Evolutionary conservation across 306 rosid species (phyloP).

Genomic region (Cucurbita pepo): DNA sequence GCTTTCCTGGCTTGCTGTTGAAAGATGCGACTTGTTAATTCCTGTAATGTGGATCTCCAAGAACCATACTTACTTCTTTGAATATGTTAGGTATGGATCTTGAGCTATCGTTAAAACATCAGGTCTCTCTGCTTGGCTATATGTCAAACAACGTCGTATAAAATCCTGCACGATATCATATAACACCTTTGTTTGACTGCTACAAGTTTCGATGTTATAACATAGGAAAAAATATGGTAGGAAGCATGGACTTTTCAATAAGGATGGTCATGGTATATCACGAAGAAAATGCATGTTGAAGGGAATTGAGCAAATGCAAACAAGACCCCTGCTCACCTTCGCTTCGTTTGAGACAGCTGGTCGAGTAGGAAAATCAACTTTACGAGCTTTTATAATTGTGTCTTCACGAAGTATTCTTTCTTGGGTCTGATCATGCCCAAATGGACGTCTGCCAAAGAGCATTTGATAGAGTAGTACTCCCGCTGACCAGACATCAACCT

Average conservation of each 20-base stretch:
- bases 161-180: conserved; percentile 38
- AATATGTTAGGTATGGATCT: conserved; percentile 76
- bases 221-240: not conserved
- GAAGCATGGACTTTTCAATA: not conserved
- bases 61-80: conserved; percentile 35
- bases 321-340: conserved; percentile 41
- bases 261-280: not conserved
- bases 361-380: conserved; percentile 81
- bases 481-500: conserved; percentile 99
- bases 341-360: conserved; percentile 91
- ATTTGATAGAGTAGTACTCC: conserved; percentile 85
- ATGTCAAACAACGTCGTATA: conserved; percentile 75
- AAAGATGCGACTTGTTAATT: not conserved
- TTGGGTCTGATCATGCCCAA: conserved; percentile 93
- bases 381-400: conserved; percentile 92
- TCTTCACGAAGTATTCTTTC: conserved; percentile 95
- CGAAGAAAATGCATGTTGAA: not conserved
- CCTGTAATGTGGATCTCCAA: not conserved
- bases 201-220: not conserved
- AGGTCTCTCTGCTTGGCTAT: conserved; percentile 86
- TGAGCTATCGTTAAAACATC: conserved; percentile 79
- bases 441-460: conserved; percentile 93
- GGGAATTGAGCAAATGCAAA: not conserved
- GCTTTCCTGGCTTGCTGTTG: not conserved
- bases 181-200: not conserved